Evolutionary conservation across 306 rosid genomes (phyloP), one percentile per base, ranked within the genome.

Genomic region (Carpinus fangiana): DNA sequence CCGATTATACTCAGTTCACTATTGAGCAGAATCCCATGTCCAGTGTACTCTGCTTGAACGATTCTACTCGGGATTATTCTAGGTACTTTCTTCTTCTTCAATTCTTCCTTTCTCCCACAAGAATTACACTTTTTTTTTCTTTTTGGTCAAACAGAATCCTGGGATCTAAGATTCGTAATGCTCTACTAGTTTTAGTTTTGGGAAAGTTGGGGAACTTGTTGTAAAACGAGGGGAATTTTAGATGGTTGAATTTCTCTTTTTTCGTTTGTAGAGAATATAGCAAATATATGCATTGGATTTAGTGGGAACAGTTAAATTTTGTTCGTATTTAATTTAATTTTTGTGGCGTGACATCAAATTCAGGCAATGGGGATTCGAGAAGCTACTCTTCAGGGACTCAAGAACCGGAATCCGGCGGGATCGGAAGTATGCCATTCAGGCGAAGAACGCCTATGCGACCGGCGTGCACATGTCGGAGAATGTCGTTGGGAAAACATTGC

Each of bases 391-490:
- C 68, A 84, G 75, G 53, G 88, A 84, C n/a, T 54, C 78, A 1
- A 62, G 81, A 48, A 81, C 81, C 0, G 88, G 88, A 26, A 79
- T 81, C 57, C 68, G 85, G 47, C 70, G 88, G 66, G 85, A 84
- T 45, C 64, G 83, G 28, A 84, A 81, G 41, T 84, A 84, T 55
- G 88, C 88, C 2, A 81, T 84, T 46, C 85, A 84, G 71, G 80
- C 85, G 10, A 84, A 64, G 76, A 82, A 84, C 28, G 88, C 85
- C 5, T 84, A 77, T 47, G 82, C 85, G 4, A 84, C 85, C 2
- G 88, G 88, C 12, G 88, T 84, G 38, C 88, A 84, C 85, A 84
- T 84, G 88, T 84, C 88, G 4, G 85, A 84, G 70, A 84, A 84
- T 62, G 83, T 84, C 61, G 68, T 82, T 4, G 85, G 88, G 7